Conservation (phyloP, 2,329 filamentous ascomycete genomes). For the Alternaria incomplexa region DNA sequence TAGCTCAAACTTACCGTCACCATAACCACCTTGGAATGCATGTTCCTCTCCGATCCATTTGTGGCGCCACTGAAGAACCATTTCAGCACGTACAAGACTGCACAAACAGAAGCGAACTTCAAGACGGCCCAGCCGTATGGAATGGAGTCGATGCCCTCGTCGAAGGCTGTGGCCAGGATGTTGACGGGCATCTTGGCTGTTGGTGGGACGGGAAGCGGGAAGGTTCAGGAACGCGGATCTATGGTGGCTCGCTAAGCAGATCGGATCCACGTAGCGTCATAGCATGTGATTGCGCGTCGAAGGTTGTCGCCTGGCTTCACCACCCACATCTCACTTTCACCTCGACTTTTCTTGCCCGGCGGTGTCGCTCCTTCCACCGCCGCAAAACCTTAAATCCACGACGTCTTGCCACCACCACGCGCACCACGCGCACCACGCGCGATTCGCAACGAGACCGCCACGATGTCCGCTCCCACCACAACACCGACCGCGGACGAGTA, state of each 20-base stretch:
- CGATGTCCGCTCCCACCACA: constrained; percentile 14
- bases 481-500: constrained; percentile 9
- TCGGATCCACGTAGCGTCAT: constrained; percentile 36
- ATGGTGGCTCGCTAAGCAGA: constrained; percentile 31
- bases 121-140: constrained; percentile 61
- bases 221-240: constrained; percentile 30
- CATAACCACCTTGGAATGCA: constrained; percentile 94
- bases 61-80: constrained; percentile 75
- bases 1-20: constrained; percentile 68
- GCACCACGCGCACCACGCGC: neutral
- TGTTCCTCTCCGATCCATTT: constrained; percentile 78
- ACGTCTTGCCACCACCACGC: neutral
- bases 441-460: neutral
- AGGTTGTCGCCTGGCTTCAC: constrained; percentile 12
- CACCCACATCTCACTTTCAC: constrained; percentile 5
- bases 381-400: neutral
- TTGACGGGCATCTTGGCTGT: constrained; percentile 64
- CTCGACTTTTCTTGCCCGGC: neutral
- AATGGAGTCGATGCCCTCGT: constrained; percentile 61
- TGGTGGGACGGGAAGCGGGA: constrained; percentile 22
- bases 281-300: constrained; percentile 35
- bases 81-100: constrained; percentile 67
- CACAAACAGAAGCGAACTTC: constrained; percentile 59
- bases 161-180: constrained; percentile 60
- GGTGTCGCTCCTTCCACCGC: constrained; percentile 17